Conservation (phyloP, 805 yeast species). For the Saturnispora mendoncae region DNA sequence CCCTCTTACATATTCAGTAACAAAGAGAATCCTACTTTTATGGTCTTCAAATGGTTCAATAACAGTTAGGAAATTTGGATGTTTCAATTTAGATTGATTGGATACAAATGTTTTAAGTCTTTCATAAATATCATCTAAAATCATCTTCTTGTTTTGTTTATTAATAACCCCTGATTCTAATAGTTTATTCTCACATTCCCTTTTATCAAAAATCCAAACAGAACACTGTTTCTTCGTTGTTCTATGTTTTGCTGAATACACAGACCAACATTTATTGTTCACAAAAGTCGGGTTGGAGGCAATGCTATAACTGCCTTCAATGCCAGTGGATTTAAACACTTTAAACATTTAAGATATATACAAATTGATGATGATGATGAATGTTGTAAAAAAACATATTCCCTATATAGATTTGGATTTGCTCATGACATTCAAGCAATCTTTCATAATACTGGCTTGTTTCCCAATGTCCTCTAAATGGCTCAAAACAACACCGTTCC, state of each 20-base stretch:
- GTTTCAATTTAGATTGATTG: constrained; percentile 72
- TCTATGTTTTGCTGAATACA: constrained; percentile 75
- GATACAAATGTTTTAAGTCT: constrained; percentile 59
- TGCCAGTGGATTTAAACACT: constrained; percentile 48
- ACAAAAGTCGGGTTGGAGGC: constrained; percentile 61
- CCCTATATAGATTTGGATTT: not conserved
- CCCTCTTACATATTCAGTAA: constrained; percentile 61
- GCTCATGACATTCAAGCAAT: constrained; percentile 55
- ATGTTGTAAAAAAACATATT: not conserved
- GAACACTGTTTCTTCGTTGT: constrained; percentile 56
- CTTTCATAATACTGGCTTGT: constrained; percentile 69
- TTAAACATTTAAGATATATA: constrained; percentile 36
- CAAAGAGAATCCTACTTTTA: constrained; percentile 68
- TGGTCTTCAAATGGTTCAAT: constrained; percentile 89
- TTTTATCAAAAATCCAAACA: constrained; percentile 81
- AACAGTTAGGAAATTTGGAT: constrained; percentile 77
- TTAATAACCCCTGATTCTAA: constrained; percentile 40
- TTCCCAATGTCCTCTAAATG: constrained; percentile 67
- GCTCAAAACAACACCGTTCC: constrained; percentile 62
- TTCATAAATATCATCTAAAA: constrained; percentile 55
- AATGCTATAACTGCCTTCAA: constrained; percentile 57
- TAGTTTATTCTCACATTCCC: constrained; percentile 53
- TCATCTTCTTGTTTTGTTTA: constrained; percentile 39
- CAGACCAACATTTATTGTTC: constrained; percentile 71
- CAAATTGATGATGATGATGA: not conserved